phyloP scores from a whole-genome alignment of 164 flowering plant species.

The Aristolochia contorta region DNA sequence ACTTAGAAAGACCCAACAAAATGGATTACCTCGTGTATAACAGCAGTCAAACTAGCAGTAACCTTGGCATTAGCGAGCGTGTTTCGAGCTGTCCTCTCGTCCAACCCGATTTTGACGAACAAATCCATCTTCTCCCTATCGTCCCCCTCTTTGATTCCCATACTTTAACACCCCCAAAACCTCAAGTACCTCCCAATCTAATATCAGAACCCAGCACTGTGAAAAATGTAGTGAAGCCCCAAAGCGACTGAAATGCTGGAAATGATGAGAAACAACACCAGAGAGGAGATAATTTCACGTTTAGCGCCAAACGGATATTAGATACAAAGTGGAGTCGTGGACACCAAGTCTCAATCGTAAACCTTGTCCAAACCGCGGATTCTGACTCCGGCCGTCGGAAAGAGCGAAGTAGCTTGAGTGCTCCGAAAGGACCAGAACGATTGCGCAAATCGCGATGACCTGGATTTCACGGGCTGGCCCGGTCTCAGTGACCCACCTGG shows the following conservation, averaged over 20 bases:
- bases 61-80: constrained; percentile 79
- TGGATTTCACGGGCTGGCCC: too few species aligned
- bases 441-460: too few species aligned
- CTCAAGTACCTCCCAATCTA: not conserved
- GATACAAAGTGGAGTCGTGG: too few species aligned
- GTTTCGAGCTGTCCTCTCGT: constrained; percentile 64
- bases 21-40: constrained; percentile 60
- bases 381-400: too few species aligned
- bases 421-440: too few species aligned
- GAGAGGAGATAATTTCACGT: too few species aligned
- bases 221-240: not conserved
- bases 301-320: too few species aligned
- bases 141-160: constrained; percentile 34
- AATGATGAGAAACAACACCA: not conserved
- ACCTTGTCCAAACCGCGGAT: too few species aligned
- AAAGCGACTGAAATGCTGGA: too few species aligned
- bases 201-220: not conserved
- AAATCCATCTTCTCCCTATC: constrained; percentile 29
- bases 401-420: too few species aligned
- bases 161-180: not conserved
- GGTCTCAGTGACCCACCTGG: too few species aligned
- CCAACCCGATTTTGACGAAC: constrained; percentile 67
- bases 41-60: constrained; percentile 56
- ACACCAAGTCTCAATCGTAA: too few species aligned
- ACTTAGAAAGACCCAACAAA: not conserved